phyloP scores from a whole-genome alignment of 2,329 filamentous ascomycete species.

The Exophiala sideris region DNA sequence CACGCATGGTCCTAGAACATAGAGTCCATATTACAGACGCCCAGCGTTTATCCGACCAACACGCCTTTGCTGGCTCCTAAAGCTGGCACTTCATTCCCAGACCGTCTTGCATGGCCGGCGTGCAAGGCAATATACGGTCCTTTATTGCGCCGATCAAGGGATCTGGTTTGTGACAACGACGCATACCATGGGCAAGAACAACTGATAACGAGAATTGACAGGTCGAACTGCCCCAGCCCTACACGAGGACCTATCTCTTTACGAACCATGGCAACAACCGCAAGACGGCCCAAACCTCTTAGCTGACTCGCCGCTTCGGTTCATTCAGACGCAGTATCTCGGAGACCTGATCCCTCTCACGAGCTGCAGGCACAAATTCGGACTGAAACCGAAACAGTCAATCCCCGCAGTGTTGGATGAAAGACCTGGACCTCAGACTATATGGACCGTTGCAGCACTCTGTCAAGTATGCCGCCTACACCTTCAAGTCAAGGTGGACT shows the following conservation, averaged over 20 bases:
- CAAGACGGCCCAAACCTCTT: slow-evolving; percentile 53
- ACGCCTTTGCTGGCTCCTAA: slow-evolving; percentile 8
- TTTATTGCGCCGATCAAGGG: slow-evolving; percentile 27
- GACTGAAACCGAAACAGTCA: slow-evolving; percentile 56
- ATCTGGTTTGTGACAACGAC: slow-evolving; percentile 21
- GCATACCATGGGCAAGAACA: neutral
- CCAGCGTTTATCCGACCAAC: neutral
- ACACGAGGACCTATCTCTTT: slow-evolving; percentile 50
- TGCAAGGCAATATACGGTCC: slow-evolving; percentile 27
- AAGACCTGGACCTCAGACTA: slow-evolving; percentile 40
- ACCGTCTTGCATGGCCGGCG: slow-evolving; percentile 27
- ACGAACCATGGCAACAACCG: slow-evolving; percentile 49
- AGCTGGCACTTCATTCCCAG: slow-evolving; percentile 5
- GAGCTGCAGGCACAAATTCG: slow-evolving; percentile 58
- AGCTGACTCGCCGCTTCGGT: slow-evolving; percentile 55
- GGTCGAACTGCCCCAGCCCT: slow-evolving; percentile 44
- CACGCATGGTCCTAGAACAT: neutral
- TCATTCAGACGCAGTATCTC: slow-evolving; percentile 35
- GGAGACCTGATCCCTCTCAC: slow-evolving; percentile 30
- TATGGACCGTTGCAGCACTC: slow-evolving; percentile 58
- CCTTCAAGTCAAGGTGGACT: slow-evolving; percentile 56
- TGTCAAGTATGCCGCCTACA: slow-evolving; percentile 63
- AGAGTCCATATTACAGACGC: neutral
- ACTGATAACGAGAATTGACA: slow-evolving; percentile 12
- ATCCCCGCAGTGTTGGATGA: slow-evolving; percentile 42